phyloP scores from a whole-genome alignment of 2,329 filamentous ascomycete species.

The Cladosporium sp. region DNA sequence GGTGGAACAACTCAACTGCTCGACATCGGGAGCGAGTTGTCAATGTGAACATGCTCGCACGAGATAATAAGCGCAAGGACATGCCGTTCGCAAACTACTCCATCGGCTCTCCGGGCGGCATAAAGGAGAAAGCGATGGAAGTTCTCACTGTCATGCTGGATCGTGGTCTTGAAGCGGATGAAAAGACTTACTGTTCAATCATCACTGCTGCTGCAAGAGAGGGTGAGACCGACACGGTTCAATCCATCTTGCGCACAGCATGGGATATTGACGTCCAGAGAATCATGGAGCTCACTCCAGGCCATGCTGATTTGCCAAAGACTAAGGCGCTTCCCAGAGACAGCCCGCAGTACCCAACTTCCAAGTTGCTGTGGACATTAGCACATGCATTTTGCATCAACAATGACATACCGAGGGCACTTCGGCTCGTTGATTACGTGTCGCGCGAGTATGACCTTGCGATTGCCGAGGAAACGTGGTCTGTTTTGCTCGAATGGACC shows the following conservation, averaged over 20 bases:
- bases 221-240: constrained; percentile 50
- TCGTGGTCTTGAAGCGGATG: constrained; percentile 47
- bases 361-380: constrained; percentile 62
- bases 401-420: constrained; percentile 59
- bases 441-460: constrained; percentile 59
- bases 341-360: constrained; percentile 60
- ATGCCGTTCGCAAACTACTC: constrained; percentile 28
- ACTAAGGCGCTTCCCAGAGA: constrained; percentile 44
- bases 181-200: constrained; percentile 55
- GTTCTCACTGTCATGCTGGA: constrained; percentile 53
- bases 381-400: constrained; percentile 69
- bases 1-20: constrained; percentile 35
- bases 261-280: constrained; percentile 56
- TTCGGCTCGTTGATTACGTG: constrained; percentile 63
- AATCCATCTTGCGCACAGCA: constrained; percentile 50
- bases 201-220: constrained; percentile 56
- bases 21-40: constrained; percentile 45
- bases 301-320: constrained; percentile 17
- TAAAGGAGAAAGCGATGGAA: constrained; percentile 33
- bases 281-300: constrained; percentile 38
- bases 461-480: constrained; percentile 63
- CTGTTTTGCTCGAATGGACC: constrained; percentile 66
- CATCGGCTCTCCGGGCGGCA: constrained; percentile 30
- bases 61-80: constrained; percentile 16
- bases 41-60: constrained; percentile 29